A percentile compares a stretch with the other conserved stretches of the same genome.
These are phyloP conservation scores for Neonectria faginata DNA, from an alignment of 2,329 filamentous ascomycete species.

Conservation along the genomic window DNA sequence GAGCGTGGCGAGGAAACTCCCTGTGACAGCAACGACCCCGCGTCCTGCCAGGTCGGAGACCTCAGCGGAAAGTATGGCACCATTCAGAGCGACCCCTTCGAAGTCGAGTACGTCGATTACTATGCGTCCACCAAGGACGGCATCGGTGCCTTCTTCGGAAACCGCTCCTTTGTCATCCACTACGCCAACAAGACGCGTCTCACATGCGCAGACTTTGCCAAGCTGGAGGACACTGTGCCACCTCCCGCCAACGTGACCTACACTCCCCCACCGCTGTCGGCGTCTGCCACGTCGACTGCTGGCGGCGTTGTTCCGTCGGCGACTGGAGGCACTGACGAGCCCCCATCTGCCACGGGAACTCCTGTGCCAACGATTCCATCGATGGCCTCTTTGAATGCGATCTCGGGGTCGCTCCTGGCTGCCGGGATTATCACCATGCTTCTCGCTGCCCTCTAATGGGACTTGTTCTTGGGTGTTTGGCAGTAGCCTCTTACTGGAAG, in stretches of 20 bases:
- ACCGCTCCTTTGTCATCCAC: conserved; percentile 74
- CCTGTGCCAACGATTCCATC: conserved; percentile 4
- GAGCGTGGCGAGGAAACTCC: conserved; percentile 69
- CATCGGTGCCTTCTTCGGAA: conserved; percentile 70
- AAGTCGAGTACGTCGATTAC: conserved; percentile 64
- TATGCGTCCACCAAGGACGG: conserved; percentile 67
- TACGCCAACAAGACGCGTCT: conserved; percentile 73
- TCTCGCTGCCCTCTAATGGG: conserved; percentile 24
- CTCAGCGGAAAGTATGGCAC: conserved; percentile 79
- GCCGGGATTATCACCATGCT: conserved; percentile 19
- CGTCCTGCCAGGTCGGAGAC: conserved; percentile 81
- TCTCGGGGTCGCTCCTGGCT: conserved; percentile 24
- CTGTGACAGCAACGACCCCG: conserved; percentile 68
- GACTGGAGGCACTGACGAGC: background rate
- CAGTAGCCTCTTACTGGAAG: background rate
- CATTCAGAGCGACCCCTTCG: conserved; percentile 64
- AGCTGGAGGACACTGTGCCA: conserved; percentile 31
- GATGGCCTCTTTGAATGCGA: conserved; percentile 16
- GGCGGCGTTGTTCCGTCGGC: background rate
- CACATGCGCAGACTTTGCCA: conserved; percentile 72
- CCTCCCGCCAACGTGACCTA: conserved; percentile 32
- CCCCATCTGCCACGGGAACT: conserved; percentile 10
- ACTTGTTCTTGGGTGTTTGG: background rate
- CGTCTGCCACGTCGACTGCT: conserved; percentile 3
- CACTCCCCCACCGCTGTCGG: conserved; percentile 28